Evolutionary conservation across 108 stramenopile species (phyloP).

Genomic region (Fistulifera solaris): DNA sequence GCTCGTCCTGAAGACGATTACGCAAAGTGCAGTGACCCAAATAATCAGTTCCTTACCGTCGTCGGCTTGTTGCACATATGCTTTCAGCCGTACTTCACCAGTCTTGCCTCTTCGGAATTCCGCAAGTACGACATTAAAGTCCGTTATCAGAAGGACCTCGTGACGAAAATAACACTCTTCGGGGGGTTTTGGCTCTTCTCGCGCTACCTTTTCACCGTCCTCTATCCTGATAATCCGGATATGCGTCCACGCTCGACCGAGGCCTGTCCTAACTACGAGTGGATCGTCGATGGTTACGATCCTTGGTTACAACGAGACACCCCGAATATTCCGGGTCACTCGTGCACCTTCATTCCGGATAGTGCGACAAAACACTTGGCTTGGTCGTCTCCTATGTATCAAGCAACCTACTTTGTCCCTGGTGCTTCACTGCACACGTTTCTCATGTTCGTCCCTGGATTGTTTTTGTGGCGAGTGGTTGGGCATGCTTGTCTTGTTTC

Average conservation of each 20-base stretch:
- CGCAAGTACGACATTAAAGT: not conserved
- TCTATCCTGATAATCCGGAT: not conserved
- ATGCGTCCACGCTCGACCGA: not conserved
- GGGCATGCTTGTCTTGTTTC: not conserved
- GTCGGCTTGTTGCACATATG: not conserved
- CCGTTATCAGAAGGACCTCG: not conserved
- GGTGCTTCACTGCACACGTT: not conserved
- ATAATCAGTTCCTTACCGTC: not conserved
- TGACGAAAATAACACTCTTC: not conserved
- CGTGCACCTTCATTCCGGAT: not conserved
- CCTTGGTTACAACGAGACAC: not conserved
- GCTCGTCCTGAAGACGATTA: conserved; percentile 1
- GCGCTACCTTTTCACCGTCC: not conserved
- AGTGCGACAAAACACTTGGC: not conserved
- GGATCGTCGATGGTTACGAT: not conserved
- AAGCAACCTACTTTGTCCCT: not conserved
- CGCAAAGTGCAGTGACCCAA: not conserved
- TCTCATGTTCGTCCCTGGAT: not conserved
- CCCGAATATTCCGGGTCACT: not conserved
- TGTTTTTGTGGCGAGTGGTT: not conserved
- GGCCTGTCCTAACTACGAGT: conserved; percentile 3
- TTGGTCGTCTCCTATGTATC: not conserved
- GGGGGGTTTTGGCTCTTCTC: not conserved
- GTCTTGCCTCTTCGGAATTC: not conserved
- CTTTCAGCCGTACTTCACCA: not conserved